These are phyloP conservation scores for Yueomyces sinensis DNA, from an alignment of 805 yeast genomes.

Conservation along the genomic window DNA sequence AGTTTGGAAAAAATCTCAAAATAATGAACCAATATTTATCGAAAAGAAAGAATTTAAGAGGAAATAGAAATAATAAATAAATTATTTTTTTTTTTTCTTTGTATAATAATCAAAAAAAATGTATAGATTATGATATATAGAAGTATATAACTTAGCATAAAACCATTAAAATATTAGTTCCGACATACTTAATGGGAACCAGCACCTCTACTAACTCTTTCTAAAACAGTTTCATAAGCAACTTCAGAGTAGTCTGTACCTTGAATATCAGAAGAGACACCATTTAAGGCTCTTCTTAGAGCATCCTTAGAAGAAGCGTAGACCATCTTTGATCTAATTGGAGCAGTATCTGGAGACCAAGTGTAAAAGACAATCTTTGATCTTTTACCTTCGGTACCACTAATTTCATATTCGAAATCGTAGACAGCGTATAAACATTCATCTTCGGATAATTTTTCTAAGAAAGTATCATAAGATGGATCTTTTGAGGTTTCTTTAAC, in stretches of 20 bases:
- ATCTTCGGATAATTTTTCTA: slow-evolving; percentile 84
- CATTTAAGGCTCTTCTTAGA: slow-evolving; percentile 91
- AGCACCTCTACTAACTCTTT: slow-evolving; percentile 75
- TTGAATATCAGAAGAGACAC: slow-evolving; percentile 88
- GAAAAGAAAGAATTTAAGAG: slow-evolving; percentile 11
- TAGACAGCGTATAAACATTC: slow-evolving; percentile 95
- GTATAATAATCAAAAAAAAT: too few species aligned
- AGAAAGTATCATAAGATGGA: slow-evolving; percentile 68
- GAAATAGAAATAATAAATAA: too few species aligned
- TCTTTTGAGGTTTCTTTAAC: slow-evolving; percentile 76
- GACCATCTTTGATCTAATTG: slow-evolving; percentile 91
- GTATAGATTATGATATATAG: too few species aligned
- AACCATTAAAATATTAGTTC: neutral
- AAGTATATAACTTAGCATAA: too few species aligned
- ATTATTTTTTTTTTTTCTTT: too few species aligned
- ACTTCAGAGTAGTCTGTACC: slow-evolving; percentile 98
- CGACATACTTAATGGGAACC: slow-evolving; percentile 24
- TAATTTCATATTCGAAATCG: slow-evolving; percentile 90
- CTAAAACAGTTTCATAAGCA: slow-evolving; percentile 84
- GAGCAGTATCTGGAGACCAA: slow-evolving; percentile 98
- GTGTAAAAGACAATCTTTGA: slow-evolving; percentile 57
- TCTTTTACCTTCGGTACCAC: slow-evolving; percentile 90
- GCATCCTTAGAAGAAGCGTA: slow-evolving; percentile 98
- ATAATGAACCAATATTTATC: slow-evolving; percentile 26
- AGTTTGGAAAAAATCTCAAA: slow-evolving; percentile 29